Evolutionary conservation across 2,329 filamentous ascomycete genomes (phyloP).

Genomic region (Neocatenulostroma microsporum): DNA sequence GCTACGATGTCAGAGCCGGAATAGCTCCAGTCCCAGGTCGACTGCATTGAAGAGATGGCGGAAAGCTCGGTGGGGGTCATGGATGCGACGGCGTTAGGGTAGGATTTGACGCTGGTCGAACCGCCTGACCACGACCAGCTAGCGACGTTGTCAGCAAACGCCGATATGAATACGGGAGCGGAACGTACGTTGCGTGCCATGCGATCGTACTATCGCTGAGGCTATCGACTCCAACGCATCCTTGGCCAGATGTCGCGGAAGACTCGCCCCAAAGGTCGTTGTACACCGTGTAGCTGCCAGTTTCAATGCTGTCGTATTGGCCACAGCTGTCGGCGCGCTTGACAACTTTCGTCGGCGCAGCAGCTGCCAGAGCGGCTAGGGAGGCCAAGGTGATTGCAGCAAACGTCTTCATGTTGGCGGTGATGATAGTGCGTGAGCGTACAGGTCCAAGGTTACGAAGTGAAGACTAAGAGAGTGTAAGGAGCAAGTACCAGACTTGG

Average conservation of each 20-base stretch:
- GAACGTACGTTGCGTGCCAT: conserved; percentile 38
- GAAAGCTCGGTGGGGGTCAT: conserved; percentile 26
- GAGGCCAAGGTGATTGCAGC: conserved; percentile 10
- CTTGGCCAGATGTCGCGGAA: conserved; percentile 36
- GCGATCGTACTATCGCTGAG: conserved; percentile 31
- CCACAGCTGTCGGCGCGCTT: conserved; percentile 22
- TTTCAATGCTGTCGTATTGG: conserved; percentile 23
- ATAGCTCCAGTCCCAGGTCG: conserved; percentile 45
- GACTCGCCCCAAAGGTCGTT: conserved; percentile 39
- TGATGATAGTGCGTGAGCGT: too few species aligned
- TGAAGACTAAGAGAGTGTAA: too few species aligned
- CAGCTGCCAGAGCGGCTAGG: conserved; percentile 11
- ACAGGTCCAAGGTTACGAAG: too few species aligned
- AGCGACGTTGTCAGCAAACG: conserved; percentile 22
- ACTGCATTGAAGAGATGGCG: conserved; percentile 35
- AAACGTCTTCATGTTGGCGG: conserved; percentile 17
- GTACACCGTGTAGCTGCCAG: conserved; percentile 31
- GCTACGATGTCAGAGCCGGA: conserved; percentile 43
- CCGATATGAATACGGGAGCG: neutral
- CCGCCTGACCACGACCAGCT: conserved; percentile 28
- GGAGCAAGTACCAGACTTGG: too few species aligned
- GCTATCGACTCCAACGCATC: conserved; percentile 40
- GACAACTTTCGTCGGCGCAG: conserved; percentile 11
- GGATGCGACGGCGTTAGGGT: conserved; percentile 36
- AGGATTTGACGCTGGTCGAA: conserved; percentile 35